phyloP scores from a whole-genome alignment of 192 early-diverging fungal species.

The Coemansia sp. region DNA sequence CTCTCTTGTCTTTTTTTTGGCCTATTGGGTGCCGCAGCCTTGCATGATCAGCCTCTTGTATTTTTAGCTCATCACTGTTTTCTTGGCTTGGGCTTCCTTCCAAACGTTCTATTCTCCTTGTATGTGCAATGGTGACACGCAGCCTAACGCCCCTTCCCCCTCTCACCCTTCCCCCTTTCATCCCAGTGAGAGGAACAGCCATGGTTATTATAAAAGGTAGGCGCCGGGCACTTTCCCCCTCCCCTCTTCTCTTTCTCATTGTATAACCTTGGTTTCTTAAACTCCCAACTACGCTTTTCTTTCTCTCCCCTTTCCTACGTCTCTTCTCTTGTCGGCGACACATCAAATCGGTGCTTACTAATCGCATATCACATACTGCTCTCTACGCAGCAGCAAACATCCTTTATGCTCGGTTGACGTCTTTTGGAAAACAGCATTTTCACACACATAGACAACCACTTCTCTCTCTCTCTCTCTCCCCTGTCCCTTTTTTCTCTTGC shows the following conservation, averaged over 20 bases:
- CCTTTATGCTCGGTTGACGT: conserved; percentile 5
- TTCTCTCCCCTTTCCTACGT: neutral
- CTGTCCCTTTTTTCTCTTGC: neutral
- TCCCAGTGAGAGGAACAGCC: neutral
- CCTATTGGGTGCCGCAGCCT: conserved; percentile 9
- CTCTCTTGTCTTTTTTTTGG: neutral
- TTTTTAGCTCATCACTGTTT: conserved; percentile 15
- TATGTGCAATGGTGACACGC: neutral
- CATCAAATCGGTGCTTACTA: conserved; percentile 6
- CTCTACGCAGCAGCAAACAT: conserved; percentile 4
- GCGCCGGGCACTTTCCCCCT: neutral
- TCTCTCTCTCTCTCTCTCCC: neutral
- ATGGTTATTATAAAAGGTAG: neutral
- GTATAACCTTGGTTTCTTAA: neutral
- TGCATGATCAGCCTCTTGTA: conserved; percentile 13
- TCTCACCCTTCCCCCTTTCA: neutral
- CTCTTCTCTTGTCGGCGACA: neutral
- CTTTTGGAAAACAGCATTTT: conserved; percentile 1
- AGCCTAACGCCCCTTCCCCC: neutral
- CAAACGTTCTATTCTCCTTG: neutral
- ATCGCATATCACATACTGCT: conserved; percentile 8
- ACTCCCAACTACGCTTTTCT: neutral
- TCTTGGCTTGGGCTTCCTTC: neutral
- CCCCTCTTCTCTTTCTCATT: neutral
- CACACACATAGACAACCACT: neutral